These are phyloP conservation scores for Sophora flavescens DNA, from an alignment of 306 rosid species.

Conservation along the genomic window DNA sequence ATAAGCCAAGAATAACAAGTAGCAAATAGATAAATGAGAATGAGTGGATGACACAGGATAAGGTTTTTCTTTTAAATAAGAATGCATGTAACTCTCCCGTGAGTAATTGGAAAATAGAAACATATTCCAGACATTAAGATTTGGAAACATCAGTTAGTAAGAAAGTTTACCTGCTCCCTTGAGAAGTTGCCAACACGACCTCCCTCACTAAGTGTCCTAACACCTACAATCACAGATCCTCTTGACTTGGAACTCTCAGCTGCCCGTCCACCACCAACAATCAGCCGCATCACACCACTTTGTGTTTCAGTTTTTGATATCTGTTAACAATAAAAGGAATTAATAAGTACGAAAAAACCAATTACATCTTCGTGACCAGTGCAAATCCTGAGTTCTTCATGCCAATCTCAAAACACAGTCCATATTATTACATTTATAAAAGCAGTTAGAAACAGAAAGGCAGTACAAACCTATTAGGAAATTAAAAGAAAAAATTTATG, in stretches of 20 bases:
- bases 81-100: constrained; percentile 13
- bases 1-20: constrained; percentile 6
- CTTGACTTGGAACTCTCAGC: constrained; percentile 79
- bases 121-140: constrained; percentile 20
- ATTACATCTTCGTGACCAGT: constrained; percentile 1
- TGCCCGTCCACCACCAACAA: constrained; percentile 99
- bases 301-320: constrained; percentile 89
- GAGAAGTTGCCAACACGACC: constrained; percentile 98
- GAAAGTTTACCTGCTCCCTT: constrained; percentile 85
- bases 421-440: constrained; percentile 15
- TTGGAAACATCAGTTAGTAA: constrained; percentile 29
- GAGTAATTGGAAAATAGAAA: constrained; percentile 26
- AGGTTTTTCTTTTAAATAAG: constrained; percentile 1
- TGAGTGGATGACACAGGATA: neutral
- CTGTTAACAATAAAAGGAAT: constrained; percentile 51
- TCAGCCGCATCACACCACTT: constrained; percentile 97
- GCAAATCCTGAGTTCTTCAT: constrained; percentile 1
- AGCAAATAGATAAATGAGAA: constrained; percentile 8
- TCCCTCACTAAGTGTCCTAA: constrained; percentile 98
- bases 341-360: constrained; percentile 20
- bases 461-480: constrained; percentile 14
- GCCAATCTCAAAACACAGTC: constrained; percentile 31
- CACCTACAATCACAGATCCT: constrained; percentile 99
- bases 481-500: constrained; percentile 7
- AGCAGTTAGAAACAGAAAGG: constrained; percentile 29